Percentiles rank a stretch among this genome's conserved stretches.
These are phyloP conservation scores for Lepiota subincarnata DNA, from an alignment of 768 basidiomycete species.

Conservation along the genomic window DNA sequence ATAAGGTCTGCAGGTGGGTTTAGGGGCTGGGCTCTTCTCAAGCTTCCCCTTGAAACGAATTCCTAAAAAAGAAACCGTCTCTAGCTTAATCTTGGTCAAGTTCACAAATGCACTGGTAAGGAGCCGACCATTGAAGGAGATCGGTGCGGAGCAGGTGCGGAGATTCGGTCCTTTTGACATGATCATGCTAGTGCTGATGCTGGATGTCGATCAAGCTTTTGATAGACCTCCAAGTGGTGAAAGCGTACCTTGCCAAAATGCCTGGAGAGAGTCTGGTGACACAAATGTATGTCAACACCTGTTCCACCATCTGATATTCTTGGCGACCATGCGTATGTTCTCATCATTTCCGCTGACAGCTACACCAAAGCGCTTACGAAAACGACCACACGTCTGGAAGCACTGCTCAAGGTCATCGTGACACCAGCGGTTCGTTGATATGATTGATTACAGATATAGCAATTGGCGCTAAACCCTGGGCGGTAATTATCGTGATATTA, in stretches of 20 bases:
- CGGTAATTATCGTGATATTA: neutral
- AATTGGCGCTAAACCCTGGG: neutral
- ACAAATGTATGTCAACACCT: constrained; percentile 37
- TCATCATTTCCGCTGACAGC: constrained; percentile 32
- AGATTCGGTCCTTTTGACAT: neutral
- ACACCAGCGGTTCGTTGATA: constrained; percentile 72
- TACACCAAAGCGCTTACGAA: constrained; percentile 83
- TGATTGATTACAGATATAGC: neutral
- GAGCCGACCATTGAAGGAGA: constrained; percentile 87
- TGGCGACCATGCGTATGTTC: constrained; percentile 3
- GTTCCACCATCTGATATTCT: neutral
- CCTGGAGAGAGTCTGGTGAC: constrained; percentile 67
- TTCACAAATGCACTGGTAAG: constrained; percentile 89
- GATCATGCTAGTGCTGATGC: neutral
- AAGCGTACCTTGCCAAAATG: constrained; percentile 75
- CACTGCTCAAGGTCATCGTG: constrained; percentile 91
- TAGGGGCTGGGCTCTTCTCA: neutral
- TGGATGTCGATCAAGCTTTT: constrained; percentile 38
- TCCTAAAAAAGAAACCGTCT: constrained; percentile 36
- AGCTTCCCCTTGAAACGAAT: constrained; percentile 1
- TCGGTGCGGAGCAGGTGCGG: constrained; percentile 88
- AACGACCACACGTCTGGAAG: constrained; percentile 78
- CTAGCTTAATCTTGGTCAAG: constrained; percentile 62
- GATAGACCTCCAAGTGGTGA: constrained; percentile 86
- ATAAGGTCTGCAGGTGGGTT: constrained; percentile 84